phyloP scores from a whole-genome alignment of 495 filamentous ascomycete genomes.

The Neurospora terricola region DNA sequence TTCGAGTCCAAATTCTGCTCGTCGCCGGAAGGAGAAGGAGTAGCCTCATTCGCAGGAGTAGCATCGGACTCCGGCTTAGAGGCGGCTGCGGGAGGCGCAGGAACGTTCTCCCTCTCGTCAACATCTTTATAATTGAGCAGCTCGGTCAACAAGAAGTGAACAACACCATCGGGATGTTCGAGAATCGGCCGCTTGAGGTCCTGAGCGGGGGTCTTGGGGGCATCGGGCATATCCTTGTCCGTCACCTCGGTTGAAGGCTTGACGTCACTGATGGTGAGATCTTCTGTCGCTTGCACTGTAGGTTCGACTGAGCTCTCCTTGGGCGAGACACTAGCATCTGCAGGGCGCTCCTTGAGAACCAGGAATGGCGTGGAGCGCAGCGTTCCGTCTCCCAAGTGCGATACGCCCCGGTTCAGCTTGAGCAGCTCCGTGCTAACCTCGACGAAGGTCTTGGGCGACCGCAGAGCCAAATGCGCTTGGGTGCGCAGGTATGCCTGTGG shows the following conservation, averaged over 20 bases:
- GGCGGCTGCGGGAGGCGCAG: slow-evolving; percentile 15
- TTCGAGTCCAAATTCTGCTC: slow-evolving; percentile 22
- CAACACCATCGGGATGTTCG: slow-evolving; percentile 89
- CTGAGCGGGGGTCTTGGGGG: slow-evolving; percentile 42
- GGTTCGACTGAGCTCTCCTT: slow-evolving; percentile 32
- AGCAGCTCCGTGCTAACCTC: slow-evolving; percentile 83
- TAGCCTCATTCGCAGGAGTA: slow-evolving; percentile 11
- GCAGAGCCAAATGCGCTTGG: slow-evolving; percentile 72
- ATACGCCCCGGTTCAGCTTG: slow-evolving; percentile 54
- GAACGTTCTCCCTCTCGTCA: slow-evolving; percentile 57
- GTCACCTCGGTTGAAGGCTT: slow-evolving; percentile 42
- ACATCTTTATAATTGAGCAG: slow-evolving; percentile 86
- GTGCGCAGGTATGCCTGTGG: slow-evolving; percentile 62
- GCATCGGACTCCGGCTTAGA: slow-evolving; percentile 29
- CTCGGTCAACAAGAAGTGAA: slow-evolving; percentile 92
- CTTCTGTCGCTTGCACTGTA: slow-evolving; percentile 46
- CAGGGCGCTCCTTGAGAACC: slow-evolving; percentile 20
- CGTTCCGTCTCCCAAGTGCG: slow-evolving; percentile 34
- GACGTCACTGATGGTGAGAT: slow-evolving; percentile 39
- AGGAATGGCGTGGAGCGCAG: slow-evolving; percentile 29
- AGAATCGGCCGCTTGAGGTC: slow-evolving; percentile 78
- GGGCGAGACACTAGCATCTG: slow-evolving; percentile 19
- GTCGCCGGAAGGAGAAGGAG: slow-evolving; percentile 10
- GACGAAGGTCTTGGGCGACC: slow-evolving; percentile 79
- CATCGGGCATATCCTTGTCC: slow-evolving; percentile 47